Evolutionary conservation across 768 basidiomycete species (phyloP).

Genomic region (Albatrellus ellisii): DNA sequence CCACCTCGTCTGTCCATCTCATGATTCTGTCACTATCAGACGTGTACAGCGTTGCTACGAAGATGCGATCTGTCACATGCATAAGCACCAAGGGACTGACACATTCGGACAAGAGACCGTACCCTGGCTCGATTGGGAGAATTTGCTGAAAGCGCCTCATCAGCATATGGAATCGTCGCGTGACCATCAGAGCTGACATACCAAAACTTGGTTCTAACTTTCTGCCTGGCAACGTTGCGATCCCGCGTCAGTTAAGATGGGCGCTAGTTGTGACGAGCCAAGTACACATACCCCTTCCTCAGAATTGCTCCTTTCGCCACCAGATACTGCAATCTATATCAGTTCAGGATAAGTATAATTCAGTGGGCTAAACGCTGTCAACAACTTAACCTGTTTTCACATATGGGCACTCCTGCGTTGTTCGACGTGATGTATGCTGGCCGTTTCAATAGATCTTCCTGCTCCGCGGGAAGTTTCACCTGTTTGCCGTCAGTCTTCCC

Average conservation of each 20-base stretch:
- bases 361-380: background rate
- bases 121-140: constrained; percentile 46
- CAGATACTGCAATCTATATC: constrained; percentile 64
- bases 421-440: constrained; percentile 76
- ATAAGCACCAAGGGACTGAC: constrained; percentile 2
- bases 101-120: constrained; percentile 13
- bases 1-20: constrained; percentile 73
- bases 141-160: constrained; percentile 47
- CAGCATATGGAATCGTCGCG: constrained; percentile 1
- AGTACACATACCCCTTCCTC: constrained; percentile 61
- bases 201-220: constrained; percentile 76
- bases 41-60: constrained; percentile 74
- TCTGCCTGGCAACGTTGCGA: no score
- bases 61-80: constrained; percentile 46
- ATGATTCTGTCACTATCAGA: constrained; percentile 62
- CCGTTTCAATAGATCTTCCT: constrained; percentile 73
- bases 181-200: constrained; percentile 20
- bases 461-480: constrained; percentile 84
- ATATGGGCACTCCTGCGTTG: constrained; percentile 63
- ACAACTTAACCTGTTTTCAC: constrained; percentile 58
- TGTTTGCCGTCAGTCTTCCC: no score
- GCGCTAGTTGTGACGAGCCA: no score
- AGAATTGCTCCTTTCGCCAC: constrained; percentile 81
- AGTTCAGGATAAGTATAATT: background rate
- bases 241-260: no score